Evolutionary conservation across 768 basidiomycete species (phyloP), one percentile per base, ranked within the genome.

Genomic region (Lyophyllum decastes): DNA sequence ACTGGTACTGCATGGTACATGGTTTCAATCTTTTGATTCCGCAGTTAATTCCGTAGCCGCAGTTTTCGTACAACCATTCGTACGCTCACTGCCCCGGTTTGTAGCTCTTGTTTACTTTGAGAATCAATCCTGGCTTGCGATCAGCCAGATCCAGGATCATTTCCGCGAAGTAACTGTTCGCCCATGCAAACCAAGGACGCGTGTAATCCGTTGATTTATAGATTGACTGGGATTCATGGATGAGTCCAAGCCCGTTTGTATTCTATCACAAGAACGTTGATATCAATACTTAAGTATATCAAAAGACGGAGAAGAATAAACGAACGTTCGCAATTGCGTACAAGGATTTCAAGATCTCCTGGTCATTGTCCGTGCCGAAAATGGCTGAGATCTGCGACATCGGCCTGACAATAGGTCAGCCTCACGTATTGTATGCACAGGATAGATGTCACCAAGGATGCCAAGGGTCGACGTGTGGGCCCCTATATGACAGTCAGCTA

Each of bases 121-220:
- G 78, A 48, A 92, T 82, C 26, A 92, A 75, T 49, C 78, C 76
- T 4, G 90, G 90, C 69, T 90, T 90, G 58, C 89, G 78, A 61
- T 82, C 76, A 41, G 90, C 90, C 33, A 92, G 75, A 63, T 92
- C 89, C 53, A 92, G 71, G 19, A 92, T 74, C 88, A 91, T 90
- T 74, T 92, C 90, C 34, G 90, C 84, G 65, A 91, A 92, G 70
- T 88, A 92, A 70, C 88, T 88, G 68, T 90, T 90, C 14, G 86
- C 90, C 89, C 89, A 91, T 21, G 90, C 89, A 70, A 91, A 91
- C 89, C 89, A 91, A 19, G 84, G 78, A 21, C 89, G 78, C 34
- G 88, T 90, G 64, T 88, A 90, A 25, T 78, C 76, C 16, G 71
- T 72, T 19, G 70, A 62, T 33, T 84, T 70, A 69, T 87, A 86